Base-by-base conservation (phyloP, 352 stramenopile species). In the Globisporangium okanoganense region DNA sequence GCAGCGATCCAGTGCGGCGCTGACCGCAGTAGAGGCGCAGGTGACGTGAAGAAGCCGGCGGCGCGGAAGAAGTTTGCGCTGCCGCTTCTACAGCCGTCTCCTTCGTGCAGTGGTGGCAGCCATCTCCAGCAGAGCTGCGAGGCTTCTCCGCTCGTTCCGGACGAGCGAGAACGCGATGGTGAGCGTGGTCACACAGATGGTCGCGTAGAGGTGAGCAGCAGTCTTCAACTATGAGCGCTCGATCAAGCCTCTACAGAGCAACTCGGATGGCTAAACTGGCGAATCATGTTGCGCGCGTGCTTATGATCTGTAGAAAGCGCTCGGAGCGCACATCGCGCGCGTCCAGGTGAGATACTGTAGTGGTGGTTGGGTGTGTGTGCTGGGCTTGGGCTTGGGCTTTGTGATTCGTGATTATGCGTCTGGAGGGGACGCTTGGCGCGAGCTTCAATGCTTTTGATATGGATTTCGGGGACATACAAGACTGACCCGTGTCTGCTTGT, bases 271-370 rank as follows among this genome's bases (percentile, higher is more conserved):
- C 36, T 60, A 35, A 56, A 16, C 27, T 10, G 16, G 7, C 5
- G 16, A 20, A 22, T 36, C 24, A 13, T 38, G 14, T 16, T 12
- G 10, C 12, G 24, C 22, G 24, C 25, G 25, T 54, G 16, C 7
- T 31, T 22, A 20, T 25, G 29, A 27, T 33, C 22, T 51, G 18
- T 33, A 56, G 61, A 29, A 24, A 40, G n/a, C 25, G 16, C 33
- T 62, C 5, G 48, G n/a, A 5, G 56, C 63, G 13, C 61, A 58
- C 24, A 66, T 66, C 54, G 53, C 51, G 53, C n/a, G 35, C 29
- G 52, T 36, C 8, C 61, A 66, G 61, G 61, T 66, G 16, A 53
- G 25, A 16, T 22, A 22, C 12, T 52, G 12, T 33, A 33, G 3
- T 6, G 29, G 29, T 33, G n/a, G 20, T 12, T 29, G 44, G 2